These are phyloP conservation scores for Backusella tuberculispora DNA, from an alignment of 192 early-diverging fungal genomes.

Conservation along the genomic window DNA sequence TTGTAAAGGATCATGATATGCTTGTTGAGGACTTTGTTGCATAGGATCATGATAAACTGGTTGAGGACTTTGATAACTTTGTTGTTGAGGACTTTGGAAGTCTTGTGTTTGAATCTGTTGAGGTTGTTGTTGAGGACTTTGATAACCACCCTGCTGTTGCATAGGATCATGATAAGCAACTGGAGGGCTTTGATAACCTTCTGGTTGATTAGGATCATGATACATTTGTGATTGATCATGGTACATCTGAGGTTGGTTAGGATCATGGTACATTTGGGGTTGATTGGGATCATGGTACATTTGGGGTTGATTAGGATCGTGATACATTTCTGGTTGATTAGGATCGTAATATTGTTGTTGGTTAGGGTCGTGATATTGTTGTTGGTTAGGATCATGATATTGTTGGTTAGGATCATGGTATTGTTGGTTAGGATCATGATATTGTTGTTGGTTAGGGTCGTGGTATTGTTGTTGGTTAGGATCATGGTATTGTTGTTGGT, in stretches of 20 bases:
- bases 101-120: background rate
- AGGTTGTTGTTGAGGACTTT: background rate
- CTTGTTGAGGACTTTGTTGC: background rate
- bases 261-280: slow-evolving; percentile 16
- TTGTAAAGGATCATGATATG: background rate
- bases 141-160: background rate
- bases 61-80: background rate
- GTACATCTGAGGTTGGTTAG: background rate
- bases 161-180: background rate
- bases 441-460: background rate
- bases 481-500: slow-evolving; percentile 5
- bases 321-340: background rate
- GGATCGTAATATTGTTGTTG: background rate
- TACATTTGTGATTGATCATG: background rate
- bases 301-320: background rate
- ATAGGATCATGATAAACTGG: background rate
- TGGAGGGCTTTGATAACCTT: background rate
- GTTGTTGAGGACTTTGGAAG: background rate
- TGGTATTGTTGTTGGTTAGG: background rate
- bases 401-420: slow-evolving; percentile 5
- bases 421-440: slow-evolving; percentile 8
- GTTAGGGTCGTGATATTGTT: background rate
- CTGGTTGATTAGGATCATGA: slow-evolving; percentile 7
- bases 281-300: background rate
- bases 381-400: background rate